Evolutionary conservation across 192 early-diverging fungal species (phyloP).

Genomic region (Backusella macrospora): DNA sequence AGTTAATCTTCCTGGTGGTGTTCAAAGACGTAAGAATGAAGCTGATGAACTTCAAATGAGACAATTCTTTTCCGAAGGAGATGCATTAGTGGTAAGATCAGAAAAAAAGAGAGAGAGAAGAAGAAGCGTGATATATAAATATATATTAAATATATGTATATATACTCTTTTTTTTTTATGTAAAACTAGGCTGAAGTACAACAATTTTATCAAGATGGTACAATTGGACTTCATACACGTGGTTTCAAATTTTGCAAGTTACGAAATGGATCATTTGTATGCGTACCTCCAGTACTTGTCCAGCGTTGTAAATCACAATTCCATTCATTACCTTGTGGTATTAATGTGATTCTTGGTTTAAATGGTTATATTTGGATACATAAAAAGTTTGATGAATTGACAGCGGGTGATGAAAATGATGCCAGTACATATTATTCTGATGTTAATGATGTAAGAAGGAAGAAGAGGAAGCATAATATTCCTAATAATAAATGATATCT

Average conservation of each 20-base stretch:
- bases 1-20: constrained; percentile 92
- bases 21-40: constrained; percentile 93
- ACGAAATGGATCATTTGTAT: constrained; percentile 70
- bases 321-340: constrained; percentile 85
- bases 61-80: constrained; percentile 92
- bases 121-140: not conserved
- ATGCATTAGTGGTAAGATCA: constrained; percentile 77
- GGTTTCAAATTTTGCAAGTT: constrained; percentile 76
- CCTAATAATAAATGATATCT: not conserved
- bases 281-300: constrained; percentile 86
- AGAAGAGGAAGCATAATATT: not conserved
- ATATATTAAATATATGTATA: not conserved
- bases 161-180: not conserved
- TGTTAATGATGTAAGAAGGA: constrained; percentile 75
- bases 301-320: constrained; percentile 96
- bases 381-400: constrained; percentile 61
- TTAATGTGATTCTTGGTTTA: constrained; percentile 92
- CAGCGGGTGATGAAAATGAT: constrained; percentile 66
- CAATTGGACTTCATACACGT: constrained; percentile 87
- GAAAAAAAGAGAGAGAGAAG: not conserved
- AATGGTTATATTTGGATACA: constrained; percentile 98
- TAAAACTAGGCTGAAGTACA: constrained; percentile 48
- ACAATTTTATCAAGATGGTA: constrained; percentile 84
- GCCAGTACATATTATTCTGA: constrained; percentile 86
- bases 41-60: constrained; percentile 97